phyloP scores from a whole-genome alignment of 192 early-diverging fungal genomes.

The Rhizoclosmatium globosum region DNA sequence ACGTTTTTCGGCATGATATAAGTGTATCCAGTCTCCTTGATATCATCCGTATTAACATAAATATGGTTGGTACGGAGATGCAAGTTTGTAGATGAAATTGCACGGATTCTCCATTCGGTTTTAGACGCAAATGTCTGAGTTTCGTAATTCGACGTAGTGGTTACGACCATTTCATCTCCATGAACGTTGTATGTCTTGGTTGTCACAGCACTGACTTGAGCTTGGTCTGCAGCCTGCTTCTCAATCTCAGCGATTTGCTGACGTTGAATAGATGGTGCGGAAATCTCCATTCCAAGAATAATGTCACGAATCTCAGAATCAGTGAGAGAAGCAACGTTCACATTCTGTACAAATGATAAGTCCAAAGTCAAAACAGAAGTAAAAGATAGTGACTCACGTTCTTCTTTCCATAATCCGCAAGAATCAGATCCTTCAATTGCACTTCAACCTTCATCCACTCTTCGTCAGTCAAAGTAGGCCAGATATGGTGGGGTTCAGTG shows the following conservation, averaged over 20 bases:
- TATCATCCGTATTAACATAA: conserved; percentile 95
- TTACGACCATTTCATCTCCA: conserved; percentile 98
- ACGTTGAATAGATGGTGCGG: conserved; percentile 93
- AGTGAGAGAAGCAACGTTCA: conserved; percentile 96
- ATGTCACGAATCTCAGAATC: conserved; percentile 98
- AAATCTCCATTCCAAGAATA: conserved; percentile 99
- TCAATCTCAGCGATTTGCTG: conserved; percentile 99
- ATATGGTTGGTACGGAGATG: conserved; percentile 95
- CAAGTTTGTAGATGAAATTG: conserved; percentile 96
- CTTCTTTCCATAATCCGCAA: conserved; percentile 99
- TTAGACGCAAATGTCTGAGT: conserved; percentile 97
- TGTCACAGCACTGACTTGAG: conserved; percentile 93
- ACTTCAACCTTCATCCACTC: conserved; percentile 98
- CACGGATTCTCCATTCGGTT: conserved; percentile 98
- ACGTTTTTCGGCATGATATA: conserved; percentile 99
- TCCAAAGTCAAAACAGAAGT: neutral
- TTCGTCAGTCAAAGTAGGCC: conserved; percentile 96
- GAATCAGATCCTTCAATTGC: conserved; percentile 94
- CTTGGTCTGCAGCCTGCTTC: conserved; percentile 92
- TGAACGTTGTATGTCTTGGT: conserved; percentile 97
- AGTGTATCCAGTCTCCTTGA: conserved; percentile 93
- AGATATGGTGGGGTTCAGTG: conserved; percentile 96
- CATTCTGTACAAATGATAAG: conserved; percentile 57
- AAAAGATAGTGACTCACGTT: conserved; percentile 59
- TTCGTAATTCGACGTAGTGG: conserved; percentile 96